Evolutionary conservation across 2,329 filamentous ascomycete species (phyloP).

Genomic region (Talaromyces funiculosus): DNA sequence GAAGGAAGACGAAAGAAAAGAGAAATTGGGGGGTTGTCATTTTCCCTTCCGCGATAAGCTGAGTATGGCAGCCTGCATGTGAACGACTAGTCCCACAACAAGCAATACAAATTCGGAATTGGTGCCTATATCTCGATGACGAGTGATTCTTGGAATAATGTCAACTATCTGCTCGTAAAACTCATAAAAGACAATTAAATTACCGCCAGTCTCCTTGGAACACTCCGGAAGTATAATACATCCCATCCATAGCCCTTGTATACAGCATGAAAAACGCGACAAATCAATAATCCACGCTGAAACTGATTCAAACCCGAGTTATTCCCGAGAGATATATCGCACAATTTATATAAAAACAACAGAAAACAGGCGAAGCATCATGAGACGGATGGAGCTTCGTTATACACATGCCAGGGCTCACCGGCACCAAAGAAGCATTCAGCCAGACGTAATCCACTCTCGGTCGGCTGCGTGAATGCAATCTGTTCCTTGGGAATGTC

Average conservation of each 20-base stretch:
- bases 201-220: not conserved
- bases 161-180: not conserved
- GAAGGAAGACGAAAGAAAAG: not conserved
- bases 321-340: not conserved
- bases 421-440: constrained; percentile 52
- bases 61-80: constrained; percentile 9
- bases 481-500: constrained; percentile 51
- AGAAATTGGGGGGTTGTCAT: not conserved
- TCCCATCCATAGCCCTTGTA: constrained; percentile 1
- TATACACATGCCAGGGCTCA: constrained; percentile 57
- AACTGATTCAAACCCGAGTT: not conserved
- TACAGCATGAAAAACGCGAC: not conserved
- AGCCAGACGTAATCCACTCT: constrained; percentile 54
- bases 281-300: constrained; percentile 3
- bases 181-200: not conserved
- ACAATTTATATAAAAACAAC: not conserved
- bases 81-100: not conserved
- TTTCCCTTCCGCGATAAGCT: constrained; percentile 1
- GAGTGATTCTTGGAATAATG: not conserved
- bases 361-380: not conserved
- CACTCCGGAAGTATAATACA: constrained; percentile 9
- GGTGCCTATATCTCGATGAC: too few species aligned
- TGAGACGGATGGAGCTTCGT: constrained; percentile 32
- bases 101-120: not conserved
- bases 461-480: constrained; percentile 63